Evolutionary conservation across 1,284 basidiomycete species (phyloP).

Genomic region (Ceratobasidium sp.): DNA sequence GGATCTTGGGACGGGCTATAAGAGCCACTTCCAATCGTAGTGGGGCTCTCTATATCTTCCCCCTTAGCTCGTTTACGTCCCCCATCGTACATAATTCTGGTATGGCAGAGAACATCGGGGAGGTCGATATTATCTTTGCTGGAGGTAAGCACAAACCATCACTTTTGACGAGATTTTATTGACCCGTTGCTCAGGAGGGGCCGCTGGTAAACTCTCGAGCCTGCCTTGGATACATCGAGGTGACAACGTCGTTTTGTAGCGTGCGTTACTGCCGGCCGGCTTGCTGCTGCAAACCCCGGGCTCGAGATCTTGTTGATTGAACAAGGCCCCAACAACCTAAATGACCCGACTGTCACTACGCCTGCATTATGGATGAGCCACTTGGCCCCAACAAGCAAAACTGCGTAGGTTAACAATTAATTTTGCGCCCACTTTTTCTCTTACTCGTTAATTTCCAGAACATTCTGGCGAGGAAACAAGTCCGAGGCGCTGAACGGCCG

Average conservation of each 20-base stretch:
- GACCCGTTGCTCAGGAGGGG: constrained; percentile 13
- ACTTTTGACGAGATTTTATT: neutral
- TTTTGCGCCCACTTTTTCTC: neutral
- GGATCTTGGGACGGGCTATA: too few relatives aligned
- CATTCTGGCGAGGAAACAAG: constrained; percentile 39
- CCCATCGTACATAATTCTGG: too few relatives aligned
- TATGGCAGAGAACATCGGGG: constrained; percentile 17
- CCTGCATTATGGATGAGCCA: constrained; percentile 31
- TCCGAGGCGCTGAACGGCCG: constrained; percentile 25
- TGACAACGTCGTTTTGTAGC: neutral
- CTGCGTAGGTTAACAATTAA: constrained; percentile 26
- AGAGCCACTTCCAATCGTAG: too few relatives aligned
- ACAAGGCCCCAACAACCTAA: constrained; percentile 24
- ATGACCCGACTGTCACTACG: constrained; percentile 11
- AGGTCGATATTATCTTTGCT: constrained; percentile 40
- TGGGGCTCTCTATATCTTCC: too few relatives aligned
- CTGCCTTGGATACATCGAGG: too few relatives aligned
- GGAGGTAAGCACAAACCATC: constrained; percentile 16
- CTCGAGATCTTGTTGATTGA: constrained; percentile 41
- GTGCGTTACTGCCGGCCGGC: constrained; percentile 42
- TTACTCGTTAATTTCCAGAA: neutral
- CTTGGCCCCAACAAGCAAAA: constrained; percentile 18
- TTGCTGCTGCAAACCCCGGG: constrained; percentile 27
- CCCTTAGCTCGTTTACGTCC: too few relatives aligned
- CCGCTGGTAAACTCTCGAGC: constrained; percentile 17